Conservation (phyloP, 345 rosid genomes). For the Trapa bicornis region DNA sequence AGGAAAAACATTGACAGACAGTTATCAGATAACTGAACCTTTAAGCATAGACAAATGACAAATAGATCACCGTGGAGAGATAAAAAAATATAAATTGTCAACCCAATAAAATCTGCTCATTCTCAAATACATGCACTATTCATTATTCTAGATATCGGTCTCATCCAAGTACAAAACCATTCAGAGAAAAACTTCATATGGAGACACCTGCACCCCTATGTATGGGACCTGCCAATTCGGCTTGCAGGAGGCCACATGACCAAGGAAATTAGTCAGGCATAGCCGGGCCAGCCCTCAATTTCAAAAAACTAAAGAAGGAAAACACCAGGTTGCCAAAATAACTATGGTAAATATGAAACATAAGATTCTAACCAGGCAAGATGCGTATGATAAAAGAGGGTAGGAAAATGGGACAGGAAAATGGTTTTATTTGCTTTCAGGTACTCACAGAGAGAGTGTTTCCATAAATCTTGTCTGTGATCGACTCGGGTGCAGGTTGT, state of each 20-base stretch:
- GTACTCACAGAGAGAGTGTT: constrained; percentile 87
- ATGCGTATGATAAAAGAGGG: background rate
- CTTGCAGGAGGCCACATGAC: no score
- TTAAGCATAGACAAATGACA: background rate
- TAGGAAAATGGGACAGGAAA: background rate
- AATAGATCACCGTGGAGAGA: background rate
- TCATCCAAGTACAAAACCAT: no score
- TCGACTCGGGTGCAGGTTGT: constrained; percentile 88
- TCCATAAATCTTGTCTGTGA: constrained; percentile 91
- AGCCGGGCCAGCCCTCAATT: no score
- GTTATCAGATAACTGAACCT: background rate
- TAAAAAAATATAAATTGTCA: background rate
- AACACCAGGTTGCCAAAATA: background rate
- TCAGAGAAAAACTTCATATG: no score
- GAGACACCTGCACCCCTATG: no score
- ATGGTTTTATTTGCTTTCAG: constrained; percentile 20
- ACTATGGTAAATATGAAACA: background rate
- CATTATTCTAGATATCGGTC: no score
- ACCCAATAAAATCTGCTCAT: no score
- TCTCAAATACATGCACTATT: no score
- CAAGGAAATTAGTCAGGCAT: no score
- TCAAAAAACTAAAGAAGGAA: no score
- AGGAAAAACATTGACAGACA: background rate
- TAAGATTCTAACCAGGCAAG: background rate
- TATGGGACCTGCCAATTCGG: no score